These are phyloP conservation scores for Venustampulla echinocandica DNA, from an alignment of 495 filamentous ascomycete genomes.

Conservation along the genomic window DNA sequence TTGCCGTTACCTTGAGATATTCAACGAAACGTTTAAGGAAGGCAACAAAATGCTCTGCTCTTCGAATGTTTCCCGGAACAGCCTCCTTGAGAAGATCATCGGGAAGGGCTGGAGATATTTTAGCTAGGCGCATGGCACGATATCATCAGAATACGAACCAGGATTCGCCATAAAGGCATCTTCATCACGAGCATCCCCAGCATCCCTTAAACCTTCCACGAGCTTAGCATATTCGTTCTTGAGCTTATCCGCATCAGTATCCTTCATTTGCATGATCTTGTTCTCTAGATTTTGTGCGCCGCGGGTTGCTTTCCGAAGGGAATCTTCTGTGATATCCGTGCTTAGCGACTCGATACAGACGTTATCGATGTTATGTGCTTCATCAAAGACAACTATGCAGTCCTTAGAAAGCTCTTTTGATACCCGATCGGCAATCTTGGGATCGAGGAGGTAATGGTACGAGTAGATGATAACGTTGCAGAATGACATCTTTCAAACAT, in stretches of 20 bases:
- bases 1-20: slow-evolving; percentile 67
- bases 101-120: slow-evolving; percentile 45
- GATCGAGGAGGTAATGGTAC: slow-evolving; percentile 95
- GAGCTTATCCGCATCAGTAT: slow-evolving; percentile 81
- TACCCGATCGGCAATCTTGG: slow-evolving; percentile 95
- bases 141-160: slow-evolving; percentile 30
- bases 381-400: slow-evolving; percentile 97
- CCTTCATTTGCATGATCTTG: slow-evolving; percentile 87
- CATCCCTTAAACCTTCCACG: slow-evolving; percentile 82
- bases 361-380: slow-evolving; percentile 99
- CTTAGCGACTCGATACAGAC: slow-evolving; percentile 97
- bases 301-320: slow-evolving; percentile 74
- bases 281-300: slow-evolving; percentile 85
- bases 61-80: slow-evolving; percentile 89
- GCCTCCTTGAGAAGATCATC: slow-evolving; percentile 86
- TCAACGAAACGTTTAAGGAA: slow-evolving; percentile 96
- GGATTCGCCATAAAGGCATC: slow-evolving; percentile 97
- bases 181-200: slow-evolving; percentile 81
- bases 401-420: slow-evolving; percentile 96
- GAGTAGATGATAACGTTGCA: slow-evolving; percentile 99
- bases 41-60: slow-evolving; percentile 92
- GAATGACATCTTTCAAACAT: slow-evolving; percentile 67
- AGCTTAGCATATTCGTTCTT: slow-evolving; percentile 94
- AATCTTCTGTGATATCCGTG: slow-evolving; percentile 93
- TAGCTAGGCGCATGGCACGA: slow-evolving; percentile 25